Conservation (phyloP, 2,329 filamentous ascomycete genomes). For the Exophiala viscosa region DNA sequence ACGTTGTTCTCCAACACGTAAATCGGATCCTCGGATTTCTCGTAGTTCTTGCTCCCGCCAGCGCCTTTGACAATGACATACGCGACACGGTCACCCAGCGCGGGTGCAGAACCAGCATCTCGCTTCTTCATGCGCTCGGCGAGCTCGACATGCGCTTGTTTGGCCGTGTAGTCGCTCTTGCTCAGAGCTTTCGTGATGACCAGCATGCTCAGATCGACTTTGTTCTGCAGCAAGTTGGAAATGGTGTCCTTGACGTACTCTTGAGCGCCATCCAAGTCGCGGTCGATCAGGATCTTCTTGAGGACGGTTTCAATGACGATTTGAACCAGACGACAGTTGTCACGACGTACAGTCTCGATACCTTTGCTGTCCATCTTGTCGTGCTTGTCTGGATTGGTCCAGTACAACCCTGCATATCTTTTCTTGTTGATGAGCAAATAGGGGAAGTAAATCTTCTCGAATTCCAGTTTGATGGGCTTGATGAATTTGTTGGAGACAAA, state of each 20-base stretch:
- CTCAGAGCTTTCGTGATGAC: constrained; percentile 97
- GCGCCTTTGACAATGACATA: constrained; percentile 97
- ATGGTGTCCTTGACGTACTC: constrained; percentile 96
- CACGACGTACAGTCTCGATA: constrained; percentile 94
- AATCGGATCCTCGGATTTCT: constrained; percentile 94
- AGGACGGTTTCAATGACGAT: constrained; percentile 96
- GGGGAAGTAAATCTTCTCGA: constrained; percentile 98
- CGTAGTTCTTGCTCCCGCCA: constrained; percentile 87
- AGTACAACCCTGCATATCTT: constrained; percentile 95
- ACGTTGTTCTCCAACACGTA: constrained; percentile 97
- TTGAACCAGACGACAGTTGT: constrained; percentile 93
- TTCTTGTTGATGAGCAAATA: constrained; percentile 99
- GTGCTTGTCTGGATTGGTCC: constrained; percentile 89
- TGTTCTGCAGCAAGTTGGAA: constrained; percentile 91
- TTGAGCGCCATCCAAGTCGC: constrained; percentile 84
- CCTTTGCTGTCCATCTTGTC: constrained; percentile 99
- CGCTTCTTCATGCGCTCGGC: constrained; percentile 96
- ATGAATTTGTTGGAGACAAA: constrained; percentile 89
- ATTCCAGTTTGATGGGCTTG: constrained; percentile 97
- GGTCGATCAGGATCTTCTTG: constrained; percentile 91
- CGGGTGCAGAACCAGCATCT: constrained; percentile 88
- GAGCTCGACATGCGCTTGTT: constrained; percentile 94
- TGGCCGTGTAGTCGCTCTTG: constrained; percentile 82
- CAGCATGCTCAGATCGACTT: constrained; percentile 97
- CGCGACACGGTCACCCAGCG: constrained; percentile 89